These are phyloP conservation scores for Effrenium voratum DNA, from an alignment of 73 alveolate genomes.

Conservation along the genomic window DNA sequence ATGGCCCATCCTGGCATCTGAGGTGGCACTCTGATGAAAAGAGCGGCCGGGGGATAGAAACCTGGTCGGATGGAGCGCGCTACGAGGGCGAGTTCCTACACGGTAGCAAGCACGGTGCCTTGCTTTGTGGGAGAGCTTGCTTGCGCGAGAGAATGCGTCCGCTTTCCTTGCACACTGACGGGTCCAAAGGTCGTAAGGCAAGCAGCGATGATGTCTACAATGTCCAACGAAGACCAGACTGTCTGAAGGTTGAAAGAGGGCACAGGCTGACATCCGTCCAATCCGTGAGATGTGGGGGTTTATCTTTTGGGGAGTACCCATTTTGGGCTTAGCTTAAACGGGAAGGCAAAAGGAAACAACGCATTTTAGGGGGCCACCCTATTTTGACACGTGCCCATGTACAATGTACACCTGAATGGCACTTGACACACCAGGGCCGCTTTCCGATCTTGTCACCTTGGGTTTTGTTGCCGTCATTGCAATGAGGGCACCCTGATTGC, in stretches of 20 bases:
- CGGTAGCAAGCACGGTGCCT: conserved; percentile 91
- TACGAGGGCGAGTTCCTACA: conserved; percentile 88
- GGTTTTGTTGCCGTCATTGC: too few species aligned
- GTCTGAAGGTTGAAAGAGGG: background rate
- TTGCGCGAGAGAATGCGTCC: background rate
- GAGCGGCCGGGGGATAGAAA: conserved; percentile 80
- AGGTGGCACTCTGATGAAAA: conserved; percentile 92
- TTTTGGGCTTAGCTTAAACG: too few species aligned
- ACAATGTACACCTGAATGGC: too few species aligned
- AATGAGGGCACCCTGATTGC: too few species aligned
- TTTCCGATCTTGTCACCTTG: too few species aligned
- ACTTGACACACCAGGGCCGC: too few species aligned
- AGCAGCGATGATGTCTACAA: too few species aligned
- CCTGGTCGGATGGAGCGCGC: conserved; percentile 93
- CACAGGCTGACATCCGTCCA: background rate
- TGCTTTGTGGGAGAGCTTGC: background rate
- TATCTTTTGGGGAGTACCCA: background rate
- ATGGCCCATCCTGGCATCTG: too few species aligned
- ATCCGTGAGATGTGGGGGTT: background rate
- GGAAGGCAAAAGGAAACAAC: too few species aligned
- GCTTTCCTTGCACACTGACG: background rate
- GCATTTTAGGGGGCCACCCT: too few species aligned
- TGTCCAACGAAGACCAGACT: too few species aligned
- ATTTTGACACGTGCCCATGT: too few species aligned
- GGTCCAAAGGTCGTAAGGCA: background rate